Evolutionary conservation across 169 alveolate genomes (phyloP), one percentile per base, ranked within the genome.

Genomic region (Eimeria falciformis): DNA sequence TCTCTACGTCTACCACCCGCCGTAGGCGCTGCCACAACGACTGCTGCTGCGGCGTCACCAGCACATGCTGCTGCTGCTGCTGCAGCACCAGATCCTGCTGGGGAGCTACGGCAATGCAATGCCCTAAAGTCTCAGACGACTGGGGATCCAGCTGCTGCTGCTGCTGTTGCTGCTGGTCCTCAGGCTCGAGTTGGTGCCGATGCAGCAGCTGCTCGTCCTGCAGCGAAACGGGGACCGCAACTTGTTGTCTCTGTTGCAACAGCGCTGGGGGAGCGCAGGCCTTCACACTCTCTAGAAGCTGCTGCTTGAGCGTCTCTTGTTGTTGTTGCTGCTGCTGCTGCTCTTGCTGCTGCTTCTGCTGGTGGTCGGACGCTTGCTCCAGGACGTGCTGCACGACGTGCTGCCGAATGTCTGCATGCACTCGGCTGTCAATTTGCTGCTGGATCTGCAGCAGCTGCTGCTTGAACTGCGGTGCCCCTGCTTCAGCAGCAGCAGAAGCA

Each of bases 321-420:
- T 7, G 33, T 14, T 58, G 29, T n/a, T 21, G 71, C 71, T 58
- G 71, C 62, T 50, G 62, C 71, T n/a, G 27, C 71, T 58, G 71
- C 71, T 58, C 33, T 27, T 58, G 71, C 27, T 58, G 71, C 71
- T 58, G 71, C 71, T 58, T 7, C 71, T 58, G 18, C 71, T 58
- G 71, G 33, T 9, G 33, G 33, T 58, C 71, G 7, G 82, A 71
- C 23, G 82, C 56, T 6, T 40, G 9, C 82, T 71, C 82, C 58
- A 71, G 55, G 27, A 71, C 82, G 56, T 71, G 82, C 56, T 71
- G 82, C 82, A 71, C 56, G n/a, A 71, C 56, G 25, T 71, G 82
- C 53, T 71, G 56, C 50, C 23, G 3, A 4, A 71, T 11, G 7
- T 27, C 58, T 9, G 45, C 18, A 17, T 71, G 82, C 17, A 71